These are phyloP conservation scores for Cucurbita argyrosperma DNA, from an alignment of 306 rosid genomes.

Conservation along the genomic window DNA sequence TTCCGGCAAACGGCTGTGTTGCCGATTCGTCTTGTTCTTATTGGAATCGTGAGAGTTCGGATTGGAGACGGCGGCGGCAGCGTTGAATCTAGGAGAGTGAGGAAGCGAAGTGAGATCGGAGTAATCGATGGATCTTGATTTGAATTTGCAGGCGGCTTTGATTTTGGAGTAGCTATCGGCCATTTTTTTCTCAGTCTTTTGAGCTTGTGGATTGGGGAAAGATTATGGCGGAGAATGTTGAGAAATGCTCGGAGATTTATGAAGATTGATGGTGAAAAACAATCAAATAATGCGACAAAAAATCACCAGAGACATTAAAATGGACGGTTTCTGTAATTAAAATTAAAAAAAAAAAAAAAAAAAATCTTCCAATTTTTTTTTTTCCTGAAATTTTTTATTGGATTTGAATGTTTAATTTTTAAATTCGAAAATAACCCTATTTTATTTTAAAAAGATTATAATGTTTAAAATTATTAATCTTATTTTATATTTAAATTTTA, in stretches of 20 bases:
- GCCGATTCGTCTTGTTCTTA: not conserved
- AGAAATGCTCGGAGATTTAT: not conserved
- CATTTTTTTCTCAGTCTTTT: not conserved
- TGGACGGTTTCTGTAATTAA: not conserved
- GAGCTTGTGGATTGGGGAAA: not conserved
- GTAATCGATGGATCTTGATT: slow-evolving; percentile 45
- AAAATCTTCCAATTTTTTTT: not conserved
- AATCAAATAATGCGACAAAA: not conserved
- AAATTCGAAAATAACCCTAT: too few species aligned
- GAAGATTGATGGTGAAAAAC: not conserved
- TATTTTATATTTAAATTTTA: too few species aligned
- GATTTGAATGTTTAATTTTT: too few species aligned
- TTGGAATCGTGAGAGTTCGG: not conserved
- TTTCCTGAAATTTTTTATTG: too few species aligned
- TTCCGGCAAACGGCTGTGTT: not conserved
- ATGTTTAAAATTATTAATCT: too few species aligned
- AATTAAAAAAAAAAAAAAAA: too few species aligned
- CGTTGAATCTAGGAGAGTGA: not conserved
- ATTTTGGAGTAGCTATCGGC: slow-evolving; percentile 34
- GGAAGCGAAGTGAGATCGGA: slow-evolving; percentile 22
- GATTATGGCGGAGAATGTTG: not conserved
- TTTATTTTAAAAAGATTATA: too few species aligned
- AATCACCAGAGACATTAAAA: not conserved
- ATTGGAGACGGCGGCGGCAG: not conserved
- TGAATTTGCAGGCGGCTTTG: slow-evolving; percentile 6